Percentiles rank a stretch among this genome's conserved stretches.
phyloP scores from a whole-genome alignment of 2,329 filamentous ascomycete species.

The Colletotrichum salicis region DNA sequence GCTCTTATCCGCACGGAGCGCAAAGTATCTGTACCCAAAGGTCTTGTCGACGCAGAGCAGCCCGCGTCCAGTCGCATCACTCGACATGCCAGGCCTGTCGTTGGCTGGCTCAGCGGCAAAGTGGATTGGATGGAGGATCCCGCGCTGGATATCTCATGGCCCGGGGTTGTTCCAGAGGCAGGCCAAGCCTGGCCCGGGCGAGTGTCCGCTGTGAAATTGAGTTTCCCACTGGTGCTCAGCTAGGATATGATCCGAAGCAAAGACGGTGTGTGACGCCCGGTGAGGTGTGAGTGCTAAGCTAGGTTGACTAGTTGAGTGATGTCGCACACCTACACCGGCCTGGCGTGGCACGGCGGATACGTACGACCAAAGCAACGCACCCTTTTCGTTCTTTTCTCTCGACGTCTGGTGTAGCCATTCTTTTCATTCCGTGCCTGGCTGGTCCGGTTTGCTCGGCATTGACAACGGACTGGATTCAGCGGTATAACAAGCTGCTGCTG shows the following conservation, averaged over 20 bases:
- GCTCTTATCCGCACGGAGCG: slow-evolving; percentile 23
- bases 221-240: slow-evolving; percentile 32
- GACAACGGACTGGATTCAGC: neutral
- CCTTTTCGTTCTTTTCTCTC: neutral
- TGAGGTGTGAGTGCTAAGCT: slow-evolving; percentile 1
- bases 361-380: neutral
- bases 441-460: slow-evolving; percentile 24
- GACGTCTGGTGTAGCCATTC: neutral
- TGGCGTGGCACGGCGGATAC: slow-evolving; percentile 4
- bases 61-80: slow-evolving; percentile 28
- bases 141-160: slow-evolving; percentile 18
- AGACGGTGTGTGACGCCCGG: slow-evolving; percentile 21
- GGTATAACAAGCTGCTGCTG: neutral
- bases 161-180: slow-evolving; percentile 30
- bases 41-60: neutral
- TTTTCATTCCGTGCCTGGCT: slow-evolving; percentile 1
- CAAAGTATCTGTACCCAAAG: slow-evolving; percentile 13
- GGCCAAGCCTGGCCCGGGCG: slow-evolving; percentile 26
- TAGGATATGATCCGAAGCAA: slow-evolving; percentile 33
- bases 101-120: slow-evolving; percentile 28
- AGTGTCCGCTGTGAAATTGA: slow-evolving; percentile 34
- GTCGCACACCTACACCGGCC: slow-evolving; percentile 3
- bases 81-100: slow-evolving; percentile 26
- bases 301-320: slow-evolving; percentile 1
- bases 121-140: slow-evolving; percentile 35